Base-by-base conservation (phyloP, 179 eudicot species). In the Carnegiea gigantea region DNA sequence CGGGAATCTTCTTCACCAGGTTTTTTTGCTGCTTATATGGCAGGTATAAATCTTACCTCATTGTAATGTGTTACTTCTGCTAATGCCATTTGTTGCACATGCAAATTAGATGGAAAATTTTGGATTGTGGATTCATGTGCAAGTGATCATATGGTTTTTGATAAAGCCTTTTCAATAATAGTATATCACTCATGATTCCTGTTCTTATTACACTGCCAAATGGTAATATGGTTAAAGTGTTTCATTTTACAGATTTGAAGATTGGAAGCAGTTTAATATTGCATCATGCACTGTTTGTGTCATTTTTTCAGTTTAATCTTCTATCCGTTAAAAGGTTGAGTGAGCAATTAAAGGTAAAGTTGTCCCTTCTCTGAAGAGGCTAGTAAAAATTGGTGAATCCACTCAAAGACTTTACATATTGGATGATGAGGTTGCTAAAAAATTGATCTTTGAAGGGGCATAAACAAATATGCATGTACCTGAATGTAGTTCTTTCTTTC, bases 341-440 rank as follows among this genome's bases (percentile, higher is more conserved):
- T 13, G 9, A 18, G 9, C 67, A 60, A 21, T 21, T 60, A 5
- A n/a, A n/a, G 11, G 67, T 60, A 8, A 21, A 1, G 67, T 60
- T 60, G 67, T 60, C 67, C 67, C 67, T 60, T 60, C 67, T 18
- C 67, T 60, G 67, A 60, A 13, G 67, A 60, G 23, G 23, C 67
- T 2, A 6, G 23, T 60, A n/a, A n/a, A 6, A 13, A 18, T 60
- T 60, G 67, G 67, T 60, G 15, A n/a, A 60, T 60, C 67, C 2
- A 1, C 9, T 20, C n/a, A 21, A 6, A 20, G 67, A 2, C 2
- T 60, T 1, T 60, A 60, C 13, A 13, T 60, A 1, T 9, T 51
- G 2, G 17, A 51, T 51, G 57, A 51, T 10, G 57, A 6, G 2
- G 13, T 10, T 51, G 9, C 14, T 2, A 51, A 51, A 9, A 10